Conservation (phyloP, 2,329 filamentous ascomycete species). For the Cyanodermella asteris region DNA sequence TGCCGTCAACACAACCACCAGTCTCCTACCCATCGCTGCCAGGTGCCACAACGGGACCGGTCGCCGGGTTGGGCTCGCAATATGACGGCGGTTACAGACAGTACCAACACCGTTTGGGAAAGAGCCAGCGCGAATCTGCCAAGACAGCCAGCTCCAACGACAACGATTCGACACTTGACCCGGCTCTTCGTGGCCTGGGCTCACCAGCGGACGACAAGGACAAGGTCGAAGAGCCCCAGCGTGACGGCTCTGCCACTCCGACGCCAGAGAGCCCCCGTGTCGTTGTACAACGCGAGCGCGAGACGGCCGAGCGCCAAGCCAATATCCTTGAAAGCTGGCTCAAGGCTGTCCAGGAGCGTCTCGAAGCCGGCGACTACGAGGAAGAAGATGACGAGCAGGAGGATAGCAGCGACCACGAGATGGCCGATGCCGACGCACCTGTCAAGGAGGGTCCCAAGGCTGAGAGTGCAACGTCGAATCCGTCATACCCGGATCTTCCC, state of each 20-base stretch:
- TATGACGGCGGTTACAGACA: slow-evolving; percentile 41
- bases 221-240: slow-evolving; percentile 11
- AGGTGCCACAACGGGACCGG: slow-evolving; percentile 36
- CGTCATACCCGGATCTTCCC: too few relatives aligned
- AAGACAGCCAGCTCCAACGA: slow-evolving; percentile 28
- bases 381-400: slow-evolving; percentile 4
- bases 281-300: slow-evolving; percentile 8
- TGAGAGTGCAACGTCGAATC: too few relatives aligned
- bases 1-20: slow-evolving; percentile 21
- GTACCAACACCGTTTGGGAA: slow-evolving; percentile 38
- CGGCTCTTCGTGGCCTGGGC: too few relatives aligned
- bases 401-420: too few relatives aligned
- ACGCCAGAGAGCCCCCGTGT: slow-evolving; percentile 1
- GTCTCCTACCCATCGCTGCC: slow-evolving; percentile 42
- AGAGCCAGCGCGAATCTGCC: slow-evolving; percentile 26
- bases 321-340: slow-evolving; percentile 33
- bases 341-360: slow-evolving; percentile 35
- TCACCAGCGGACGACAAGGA: slow-evolving; percentile 14
- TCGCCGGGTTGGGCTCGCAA: slow-evolving; percentile 35
- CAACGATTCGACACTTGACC: too few relatives aligned
- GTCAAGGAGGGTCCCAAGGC: too few relatives aligned
- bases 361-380: slow-evolving; percentile 30
- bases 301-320: slow-evolving; percentile 19
- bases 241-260: slow-evolving; percentile 3
- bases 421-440: too few relatives aligned